A percentile compares a stretch with the other conserved stretches of the same genome.
Conservation (phyloP, 331 rosid genomes). For the Dryas integrifolia region DNA sequence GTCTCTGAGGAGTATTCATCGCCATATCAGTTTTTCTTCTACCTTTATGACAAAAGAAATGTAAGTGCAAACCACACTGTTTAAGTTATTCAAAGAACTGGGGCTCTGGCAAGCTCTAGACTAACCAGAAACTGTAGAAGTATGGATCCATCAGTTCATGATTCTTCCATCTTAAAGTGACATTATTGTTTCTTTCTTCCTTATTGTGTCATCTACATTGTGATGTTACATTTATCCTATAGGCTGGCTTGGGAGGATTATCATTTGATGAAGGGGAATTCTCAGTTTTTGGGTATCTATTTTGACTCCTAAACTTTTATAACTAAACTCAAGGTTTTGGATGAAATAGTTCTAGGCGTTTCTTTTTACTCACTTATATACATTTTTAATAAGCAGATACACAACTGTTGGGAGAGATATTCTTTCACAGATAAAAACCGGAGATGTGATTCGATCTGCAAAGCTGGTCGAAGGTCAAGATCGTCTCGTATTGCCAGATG, state of each 20-base stretch:
- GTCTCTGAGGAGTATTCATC: slow-evolving; percentile 85
- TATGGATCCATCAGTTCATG: background rate
- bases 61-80: slow-evolving; percentile 41
- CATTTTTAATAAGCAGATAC: slow-evolving; percentile 50
- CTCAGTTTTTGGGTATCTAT: slow-evolving; percentile 79
- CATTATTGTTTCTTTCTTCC: background rate
- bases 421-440: slow-evolving; percentile 85
- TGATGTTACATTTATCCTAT: slow-evolving; percentile 4
- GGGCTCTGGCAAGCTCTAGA: slow-evolving; percentile 4
- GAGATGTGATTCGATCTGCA: slow-evolving; percentile 74
- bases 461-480: slow-evolving; percentile 80
- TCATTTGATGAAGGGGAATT: slow-evolving; percentile 97
- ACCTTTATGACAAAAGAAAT: slow-evolving; percentile 81
- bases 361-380: background rate
- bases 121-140: background rate
- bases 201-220: slow-evolving; percentile 1
- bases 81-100: background rate
- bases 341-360: background rate
- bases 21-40: slow-evolving; percentile 83
- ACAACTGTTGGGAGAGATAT: slow-evolving; percentile 74
- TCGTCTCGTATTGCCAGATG: slow-evolving; percentile 67
- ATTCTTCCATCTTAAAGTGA: background rate
- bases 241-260: slow-evolving; percentile 98
- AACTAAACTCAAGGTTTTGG: background rate
- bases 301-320: slow-evolving; percentile 1